A percentile compares a stretch with the other conserved stretches of the same genome.
These are phyloP conservation scores for Calvatia gigantea DNA, from an alignment of 768 basidiomycete species.

Conservation along the genomic window DNA sequence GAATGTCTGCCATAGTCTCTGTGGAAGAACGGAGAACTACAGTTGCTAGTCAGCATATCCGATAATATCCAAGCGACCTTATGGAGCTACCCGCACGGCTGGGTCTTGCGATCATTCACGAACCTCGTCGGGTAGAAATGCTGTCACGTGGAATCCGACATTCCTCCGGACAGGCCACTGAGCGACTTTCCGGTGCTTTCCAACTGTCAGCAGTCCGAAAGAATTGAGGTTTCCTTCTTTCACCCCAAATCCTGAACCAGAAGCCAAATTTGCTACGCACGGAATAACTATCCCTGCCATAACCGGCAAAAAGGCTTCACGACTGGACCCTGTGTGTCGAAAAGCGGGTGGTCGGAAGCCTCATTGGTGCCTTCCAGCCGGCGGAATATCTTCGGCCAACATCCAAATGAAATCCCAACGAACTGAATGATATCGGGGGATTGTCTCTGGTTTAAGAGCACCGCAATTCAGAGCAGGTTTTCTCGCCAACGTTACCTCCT, in stretches of 20 bases:
- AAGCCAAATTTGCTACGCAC: constrained; percentile 19
- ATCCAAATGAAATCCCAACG: constrained; percentile 33
- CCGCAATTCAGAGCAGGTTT: constrained; percentile 17
- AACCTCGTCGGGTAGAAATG: not conserved
- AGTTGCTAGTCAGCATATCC: not conserved
- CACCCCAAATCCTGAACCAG: constrained; percentile 19
- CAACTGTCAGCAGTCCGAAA: not conserved
- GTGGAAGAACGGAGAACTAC: constrained; percentile 8
- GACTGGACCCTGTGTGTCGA: constrained; percentile 17
- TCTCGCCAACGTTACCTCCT: constrained; percentile 27
- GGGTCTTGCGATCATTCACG: constrained; percentile 4
- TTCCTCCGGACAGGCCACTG: constrained; percentile 18
- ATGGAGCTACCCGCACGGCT: constrained; percentile 6
- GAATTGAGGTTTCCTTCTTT: constrained; percentile 13
- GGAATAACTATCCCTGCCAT: constrained; percentile 27
- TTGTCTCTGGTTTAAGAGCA: constrained; percentile 38
- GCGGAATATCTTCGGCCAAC: constrained; percentile 49
- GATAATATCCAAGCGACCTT: not conserved
- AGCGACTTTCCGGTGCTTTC: not conserved
- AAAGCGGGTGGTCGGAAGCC: constrained; percentile 22
- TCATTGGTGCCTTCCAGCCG: constrained; percentile 19
- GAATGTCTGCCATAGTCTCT: constrained; percentile 33
- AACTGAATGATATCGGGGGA: constrained; percentile 40
- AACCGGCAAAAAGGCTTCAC: constrained; percentile 21
- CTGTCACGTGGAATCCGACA: constrained; percentile 24